Base-by-base conservation (phyloP, 768 basidiomycete genomes). In the Suillus spraguei region DNA sequence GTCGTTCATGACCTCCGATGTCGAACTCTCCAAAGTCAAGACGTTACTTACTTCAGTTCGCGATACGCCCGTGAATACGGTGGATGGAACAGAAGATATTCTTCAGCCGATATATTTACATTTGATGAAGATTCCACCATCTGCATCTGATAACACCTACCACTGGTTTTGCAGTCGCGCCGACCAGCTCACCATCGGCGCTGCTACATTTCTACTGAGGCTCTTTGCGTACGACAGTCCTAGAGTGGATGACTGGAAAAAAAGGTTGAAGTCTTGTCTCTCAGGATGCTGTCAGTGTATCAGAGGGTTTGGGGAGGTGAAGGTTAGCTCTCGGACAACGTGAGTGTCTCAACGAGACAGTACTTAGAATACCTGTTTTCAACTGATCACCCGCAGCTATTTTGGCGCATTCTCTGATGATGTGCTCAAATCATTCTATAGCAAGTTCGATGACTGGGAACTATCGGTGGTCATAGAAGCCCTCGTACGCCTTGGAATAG, bases 131-230 rank as follows among this genome's bases (percentile, higher is more conserved):
- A 76, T 81, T 0, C 76, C 79, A 4, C 74, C 77, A 56, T 71
- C 74, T 53, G 66, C 76, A 38, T 71, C 72, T 50, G 80, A 81
- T 56, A 74, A 77, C 38, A 65, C 64, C 36, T 64, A 83, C 60
- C 95, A 97, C 69, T 96, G 94, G 93, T 96, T 91, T 72, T 97
- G 95, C 74, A 73, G 77, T 35, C 81, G 82, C 42, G 89, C 88
- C 4, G 77, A 83, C 38, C 71, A 80, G 10, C 77, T 85, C 39
- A 87, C 84, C 0, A 74, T 82, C 10, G 88, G 86, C 63, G 85
- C 89, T 2, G 93, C 95, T 0, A 87, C 87, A 0, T 97, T 95
- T 76, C 82, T 93, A 56, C 79, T 97, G 42, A 85, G 94, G 59
- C 75, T 97, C 44, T 89, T 91, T 71, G 94, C 94, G 11, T 97